A percentile compares a stretch with the other conserved stretches of the same genome.
phyloP scores from a whole-genome alignment of 306 rosid genomes.

The Fragaria nilgerrensis region DNA sequence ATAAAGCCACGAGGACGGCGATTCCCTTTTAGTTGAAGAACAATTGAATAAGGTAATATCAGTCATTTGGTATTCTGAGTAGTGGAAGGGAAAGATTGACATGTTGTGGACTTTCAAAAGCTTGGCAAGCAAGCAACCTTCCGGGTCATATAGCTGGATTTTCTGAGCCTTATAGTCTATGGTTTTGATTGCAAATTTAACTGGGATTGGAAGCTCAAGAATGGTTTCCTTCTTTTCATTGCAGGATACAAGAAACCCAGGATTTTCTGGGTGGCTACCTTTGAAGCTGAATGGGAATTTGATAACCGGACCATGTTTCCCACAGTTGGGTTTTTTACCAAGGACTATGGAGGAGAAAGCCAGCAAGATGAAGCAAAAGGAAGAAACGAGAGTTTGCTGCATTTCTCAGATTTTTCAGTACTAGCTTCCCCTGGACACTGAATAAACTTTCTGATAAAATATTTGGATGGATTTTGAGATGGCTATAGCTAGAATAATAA shows the following conservation, averaged over 20 bases:
- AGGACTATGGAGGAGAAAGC: neutral
- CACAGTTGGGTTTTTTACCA: constrained; percentile 15
- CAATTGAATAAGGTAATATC: constrained; percentile 25
- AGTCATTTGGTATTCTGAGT: accelerated
- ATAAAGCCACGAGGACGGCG: neutral
- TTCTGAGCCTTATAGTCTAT: constrained; percentile 34
- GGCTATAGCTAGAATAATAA: no score
- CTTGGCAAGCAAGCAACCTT: neutral
- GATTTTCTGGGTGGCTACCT: constrained; percentile 16
- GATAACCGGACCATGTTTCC: neutral
- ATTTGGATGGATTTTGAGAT: no score
- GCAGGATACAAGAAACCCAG: constrained; percentile 35
- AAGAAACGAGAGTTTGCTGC: no score
- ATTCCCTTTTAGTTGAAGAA: neutral
- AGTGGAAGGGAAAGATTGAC: constrained; percentile 21
- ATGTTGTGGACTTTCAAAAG: constrained; percentile 7
- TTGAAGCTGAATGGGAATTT: constrained; percentile 38
- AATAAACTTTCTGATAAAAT: no score
- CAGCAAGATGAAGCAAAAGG: neutral
- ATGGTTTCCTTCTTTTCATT: constrained; percentile 5
- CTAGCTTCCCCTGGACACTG: no score
- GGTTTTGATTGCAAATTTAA: constrained; percentile 11
- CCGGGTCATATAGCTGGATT: constrained; percentile 3
- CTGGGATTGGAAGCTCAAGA: constrained; percentile 29
- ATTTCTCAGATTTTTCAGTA: no score